These are phyloP conservation scores for Karstenula rhodostoma DNA, from an alignment of 2,329 filamentous ascomycete genomes.

Conservation along the genomic window DNA sequence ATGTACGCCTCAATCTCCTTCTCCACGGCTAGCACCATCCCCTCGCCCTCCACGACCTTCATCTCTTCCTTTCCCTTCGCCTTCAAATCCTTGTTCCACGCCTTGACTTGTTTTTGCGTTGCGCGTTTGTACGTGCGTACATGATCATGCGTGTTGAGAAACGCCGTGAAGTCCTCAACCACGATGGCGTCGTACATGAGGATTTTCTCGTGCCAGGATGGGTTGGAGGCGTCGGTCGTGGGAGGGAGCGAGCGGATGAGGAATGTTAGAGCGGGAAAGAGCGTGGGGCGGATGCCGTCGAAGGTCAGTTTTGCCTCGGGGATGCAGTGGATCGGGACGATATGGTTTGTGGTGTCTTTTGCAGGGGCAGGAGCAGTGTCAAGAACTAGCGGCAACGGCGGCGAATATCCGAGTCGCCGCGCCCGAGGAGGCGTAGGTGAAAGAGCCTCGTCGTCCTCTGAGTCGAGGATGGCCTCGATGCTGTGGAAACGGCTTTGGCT, in stretches of 20 bases:
- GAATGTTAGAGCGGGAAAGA: constrained; percentile 59
- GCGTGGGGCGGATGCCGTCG: constrained; percentile 39
- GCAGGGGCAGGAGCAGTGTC: not conserved
- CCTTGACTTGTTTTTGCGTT: constrained; percentile 41
- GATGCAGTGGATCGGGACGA: constrained; percentile 27
- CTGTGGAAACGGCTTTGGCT: constrained; percentile 36
- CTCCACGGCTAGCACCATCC: constrained; percentile 32
- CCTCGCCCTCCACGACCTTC: constrained; percentile 20
- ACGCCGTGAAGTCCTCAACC: constrained; percentile 82
- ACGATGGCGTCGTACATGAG: constrained; percentile 91
- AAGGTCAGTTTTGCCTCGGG: constrained; percentile 37
- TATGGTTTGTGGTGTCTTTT: not conserved
- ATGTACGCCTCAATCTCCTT: constrained; percentile 55
- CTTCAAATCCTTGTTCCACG: constrained; percentile 36
- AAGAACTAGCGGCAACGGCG: constrained; percentile 27
- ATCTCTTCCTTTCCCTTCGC: constrained; percentile 10
- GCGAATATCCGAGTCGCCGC: constrained; percentile 24
- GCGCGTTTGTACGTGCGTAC: constrained; percentile 36
- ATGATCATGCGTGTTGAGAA: constrained; percentile 69
- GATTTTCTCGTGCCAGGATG: constrained; percentile 90
- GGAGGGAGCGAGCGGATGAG: constrained; percentile 57
- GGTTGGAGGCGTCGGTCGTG: constrained; percentile 49
- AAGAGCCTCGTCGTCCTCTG: constrained; percentile 46
- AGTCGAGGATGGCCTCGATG: constrained; percentile 52
- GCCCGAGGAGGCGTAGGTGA: constrained; percentile 46